Base-by-base conservation (phyloP, 371 early-diverging fungal species). In the Lichtheimia corymbifera region DNA sequence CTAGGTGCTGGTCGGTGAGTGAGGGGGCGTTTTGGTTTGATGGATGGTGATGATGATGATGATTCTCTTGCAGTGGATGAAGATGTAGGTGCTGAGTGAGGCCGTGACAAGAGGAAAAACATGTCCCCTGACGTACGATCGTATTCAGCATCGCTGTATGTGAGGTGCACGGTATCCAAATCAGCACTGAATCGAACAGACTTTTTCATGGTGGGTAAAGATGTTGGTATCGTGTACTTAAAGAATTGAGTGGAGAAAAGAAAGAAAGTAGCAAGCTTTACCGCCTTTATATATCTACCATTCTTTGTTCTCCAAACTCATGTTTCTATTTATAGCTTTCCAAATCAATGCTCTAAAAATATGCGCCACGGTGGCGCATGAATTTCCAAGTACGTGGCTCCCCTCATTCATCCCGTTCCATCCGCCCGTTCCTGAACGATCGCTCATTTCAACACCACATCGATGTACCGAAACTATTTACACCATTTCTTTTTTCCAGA, bases 81-180 rank as follows among this genome's bases (percentile, higher is more conserved):
- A 9, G 35, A 35, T 35, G 35, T 35, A 35, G 35, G 2, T 35
- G 35, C 6, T 9, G 35, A 35, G 9, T 5, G 9, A 1, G 35
- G 11, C 11, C 11, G 0, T 9, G 35, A 9, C 35, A 35, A 11
- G 9, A 35, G 35, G 35, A 35, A 35, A 35, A 35, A 11, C 35
- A 35, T 35, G 5, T 35, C 35, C 11, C 35, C 35, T 35, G 35
- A 35, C 12, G 45, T 20, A 12, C 57, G 57, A 28, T 51, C 52
- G n/a, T 59, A 59, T 35, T 59, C 60, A 6, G 24, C 53, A 17
- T 42, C 25, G 24, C 60, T 59, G 44, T 59, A 59, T 18, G 60
- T 59, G 9, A 17, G 44, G 5, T 45, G 11, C 30, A 59, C 40
- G 1, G 60, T 59, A 14, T 52, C 60, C 25, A 42, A 14, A 12